These are phyloP conservation scores for Claviceps spartinae DNA, from an alignment of 2,329 filamentous ascomycete species.

Conservation along the genomic window DNA sequence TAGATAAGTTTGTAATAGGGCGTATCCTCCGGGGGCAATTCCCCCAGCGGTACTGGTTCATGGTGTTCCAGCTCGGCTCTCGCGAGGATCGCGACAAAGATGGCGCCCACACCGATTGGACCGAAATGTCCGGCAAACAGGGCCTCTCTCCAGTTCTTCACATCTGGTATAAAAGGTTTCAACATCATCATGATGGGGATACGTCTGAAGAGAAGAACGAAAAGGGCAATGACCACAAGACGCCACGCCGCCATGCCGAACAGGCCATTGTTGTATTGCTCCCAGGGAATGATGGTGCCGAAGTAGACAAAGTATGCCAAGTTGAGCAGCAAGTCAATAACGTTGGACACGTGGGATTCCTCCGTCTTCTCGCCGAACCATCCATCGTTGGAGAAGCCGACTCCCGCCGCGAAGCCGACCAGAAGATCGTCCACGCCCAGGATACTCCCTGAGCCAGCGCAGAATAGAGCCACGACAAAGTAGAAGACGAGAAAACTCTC, in stretches of 20 bases:
- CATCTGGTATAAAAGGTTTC: conserved; percentile 87
- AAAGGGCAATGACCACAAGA: conserved; percentile 80
- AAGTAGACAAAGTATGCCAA: conserved; percentile 97
- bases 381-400: conserved; percentile 98
- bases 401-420: conserved; percentile 86
- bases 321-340: conserved; percentile 94
- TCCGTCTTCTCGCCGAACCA: conserved; percentile 99
- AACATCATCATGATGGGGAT: conserved; percentile 87
- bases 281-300: conserved; percentile 93
- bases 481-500: conserved; percentile 99
- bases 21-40: conserved; percentile 39
- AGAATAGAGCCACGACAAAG: conserved; percentile 91
- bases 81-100: conserved; percentile 88
- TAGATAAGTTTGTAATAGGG: conserved; percentile 59
- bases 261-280: conserved; percentile 63
- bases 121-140: conserved; percentile 96
- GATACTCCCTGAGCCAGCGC: conserved; percentile 82
- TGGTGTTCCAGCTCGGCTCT: conserved; percentile 78
- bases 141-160: conserved; percentile 96
- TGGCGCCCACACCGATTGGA: conserved; percentile 90
- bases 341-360: conserved; percentile 96
- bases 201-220: conserved; percentile 90
- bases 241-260: conserved; percentile 77
- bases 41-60: conserved; percentile 57
- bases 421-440: conserved; percentile 87